Base-by-base conservation (phyloP, 2,329 filamentous ascomycete genomes). In the Pseudocercospora pini-densiflorae region DNA sequence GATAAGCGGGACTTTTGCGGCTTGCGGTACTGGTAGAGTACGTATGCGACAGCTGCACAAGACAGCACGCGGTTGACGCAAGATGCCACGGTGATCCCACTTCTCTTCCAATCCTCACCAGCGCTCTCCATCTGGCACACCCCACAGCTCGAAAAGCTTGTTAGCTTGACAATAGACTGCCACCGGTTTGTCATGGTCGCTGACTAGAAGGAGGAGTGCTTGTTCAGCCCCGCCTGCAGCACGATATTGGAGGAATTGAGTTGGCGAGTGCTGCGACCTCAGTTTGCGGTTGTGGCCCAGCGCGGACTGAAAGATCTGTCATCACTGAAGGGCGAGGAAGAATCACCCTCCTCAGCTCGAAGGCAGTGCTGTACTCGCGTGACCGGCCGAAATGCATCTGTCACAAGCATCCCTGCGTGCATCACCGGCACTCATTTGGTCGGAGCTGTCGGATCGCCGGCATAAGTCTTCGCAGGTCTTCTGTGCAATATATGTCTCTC, bases 401-500 rank as follows among this genome's bases (percentile, higher is more conserved):
- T 57, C 54, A 58, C 54, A 5, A 40, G 16, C 55, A 67, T 66
- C 59, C 53, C 59, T 54, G 59, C 51, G 49, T 27, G 23, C 59
- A 62, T 58, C 59, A 61, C n/a, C 59, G 59, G 33, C 51, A 51
- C 36, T 57, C n/a, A 53, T 51, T 31, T 33, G 24, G 16, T 45
- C 60, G 60, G 54, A 67, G 33, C 33, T 45, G 47, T 60, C 65
- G 65, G 65, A 67, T 67, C 49, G 57, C 47, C 63, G 63, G 59
- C 61, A 63, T 43, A 29, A 27, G 40, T 55, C 14, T 36, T 57
- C 29, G 27, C 27, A 19, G 49, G 21, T 49, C 49, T 55, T 21
- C 27, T 16, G 43, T 40, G 33, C n/a, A 16, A 24, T 1, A 31
- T 29, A 33, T 57, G 24, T 58, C 33, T 59, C 49, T 49, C 16